A percentile compares a stretch with the other conserved stretches of the same genome.
Evolutionary conservation across 2,329 filamentous ascomycete genomes (phyloP).

Genomic region (Canariomyces notabilis): DNA sequence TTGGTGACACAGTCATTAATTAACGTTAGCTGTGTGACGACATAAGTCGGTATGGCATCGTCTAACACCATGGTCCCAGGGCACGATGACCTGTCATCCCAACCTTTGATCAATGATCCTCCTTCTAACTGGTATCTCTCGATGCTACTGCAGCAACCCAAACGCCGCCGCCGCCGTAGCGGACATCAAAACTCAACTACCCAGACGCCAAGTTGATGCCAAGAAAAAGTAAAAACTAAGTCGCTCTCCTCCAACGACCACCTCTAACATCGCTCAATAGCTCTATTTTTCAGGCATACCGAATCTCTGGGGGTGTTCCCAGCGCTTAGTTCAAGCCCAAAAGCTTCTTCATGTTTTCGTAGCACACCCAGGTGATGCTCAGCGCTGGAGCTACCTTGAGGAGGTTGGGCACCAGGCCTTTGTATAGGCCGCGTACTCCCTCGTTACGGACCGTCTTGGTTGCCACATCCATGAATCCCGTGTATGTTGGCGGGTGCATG

Average conservation of each 20-base stretch:
- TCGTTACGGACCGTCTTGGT: conserved; percentile 77
- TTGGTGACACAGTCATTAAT: background rate
- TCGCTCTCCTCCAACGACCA: conserved; percentile 1
- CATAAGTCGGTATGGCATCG: background rate
- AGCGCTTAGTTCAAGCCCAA: conserved; percentile 47
- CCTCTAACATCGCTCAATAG: background rate
- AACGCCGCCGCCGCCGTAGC: conserved; percentile 20
- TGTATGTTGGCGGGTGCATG: conserved; percentile 88
- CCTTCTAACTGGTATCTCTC: conserved; percentile 22
- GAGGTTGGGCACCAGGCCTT: conserved; percentile 89
- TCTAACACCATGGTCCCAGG: conserved; percentile 10
- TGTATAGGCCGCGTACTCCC: conserved; percentile 82
- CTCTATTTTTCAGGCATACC: background rate
- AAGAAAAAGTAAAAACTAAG: too few relatives aligned
- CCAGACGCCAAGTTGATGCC: conserved; percentile 20
- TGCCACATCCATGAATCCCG: conserved; percentile 84
- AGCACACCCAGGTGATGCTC: conserved; percentile 91
- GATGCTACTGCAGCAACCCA: conserved; percentile 9
- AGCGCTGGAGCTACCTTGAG: conserved; percentile 94
- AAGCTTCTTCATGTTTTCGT: conserved; percentile 79
- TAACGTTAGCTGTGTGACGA: background rate
- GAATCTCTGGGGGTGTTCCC: background rate
- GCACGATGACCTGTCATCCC: background rate
- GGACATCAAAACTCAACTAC: conserved; percentile 14
- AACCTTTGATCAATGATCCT: background rate